phyloP scores from a whole-genome alignment of 2,329 filamentous ascomycete species.

The Sporothrix inflata region DNA sequence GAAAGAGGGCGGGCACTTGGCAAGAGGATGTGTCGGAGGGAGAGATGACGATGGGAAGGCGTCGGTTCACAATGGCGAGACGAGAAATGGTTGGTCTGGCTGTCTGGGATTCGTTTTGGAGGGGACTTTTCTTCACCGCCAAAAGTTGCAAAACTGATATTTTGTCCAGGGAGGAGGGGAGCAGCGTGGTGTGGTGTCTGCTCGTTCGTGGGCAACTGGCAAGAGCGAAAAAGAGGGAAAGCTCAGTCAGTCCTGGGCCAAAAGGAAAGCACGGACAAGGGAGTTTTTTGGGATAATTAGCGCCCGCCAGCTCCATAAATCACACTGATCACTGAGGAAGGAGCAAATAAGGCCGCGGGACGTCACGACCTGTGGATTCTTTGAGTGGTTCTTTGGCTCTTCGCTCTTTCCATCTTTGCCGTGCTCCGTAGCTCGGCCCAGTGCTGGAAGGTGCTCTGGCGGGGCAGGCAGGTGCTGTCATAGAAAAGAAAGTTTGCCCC shows the following conservation, averaged over 20 bases:
- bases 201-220: neutral
- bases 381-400: neutral
- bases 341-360: conserved; percentile 22
- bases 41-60: neutral
- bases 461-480: conserved; percentile 6
- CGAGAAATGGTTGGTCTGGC: conserved; percentile 1
- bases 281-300: conserved; percentile 19
- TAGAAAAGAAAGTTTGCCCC: conserved; percentile 11
- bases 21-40: neutral
- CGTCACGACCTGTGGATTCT: neutral
- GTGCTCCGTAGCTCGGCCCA: neutral
- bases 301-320: conserved; percentile 14
- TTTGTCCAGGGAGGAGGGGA: neutral
- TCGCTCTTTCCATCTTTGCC: neutral
- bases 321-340: conserved; percentile 7
- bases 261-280: conserved; percentile 1
- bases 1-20: neutral
- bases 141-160: conserved; percentile 14
- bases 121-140: conserved; percentile 20
- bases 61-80: neutral
- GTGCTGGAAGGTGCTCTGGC: conserved; percentile 6
- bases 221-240: neutral
- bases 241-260: conserved; percentile 14
- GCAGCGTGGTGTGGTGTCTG: neutral
- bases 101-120: neutral